Conservation (phyloP, 1,284 basidiomycete species). For the Earliella scabrosa region DNA sequence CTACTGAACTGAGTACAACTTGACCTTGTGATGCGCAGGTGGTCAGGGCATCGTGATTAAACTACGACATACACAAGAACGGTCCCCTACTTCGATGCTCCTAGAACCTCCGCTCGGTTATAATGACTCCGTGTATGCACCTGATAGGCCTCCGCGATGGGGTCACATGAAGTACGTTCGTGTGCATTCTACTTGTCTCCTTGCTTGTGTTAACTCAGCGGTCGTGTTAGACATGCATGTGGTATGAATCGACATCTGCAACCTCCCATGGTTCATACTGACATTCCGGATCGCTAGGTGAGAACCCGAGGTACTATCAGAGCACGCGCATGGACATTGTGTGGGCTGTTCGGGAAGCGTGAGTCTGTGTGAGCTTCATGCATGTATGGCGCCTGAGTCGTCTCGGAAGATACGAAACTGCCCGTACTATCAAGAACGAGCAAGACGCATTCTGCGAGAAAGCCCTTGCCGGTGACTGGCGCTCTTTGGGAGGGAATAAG, state of each 20-base stretch:
- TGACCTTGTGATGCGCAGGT: conserved; percentile 23
- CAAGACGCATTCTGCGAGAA: conserved; percentile 76
- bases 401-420: conserved; percentile 57
- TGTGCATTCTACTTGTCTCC: conserved; percentile 11
- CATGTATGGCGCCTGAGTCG: background rate
- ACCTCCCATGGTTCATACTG: too few relatives aligned
- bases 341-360: conserved; percentile 47
- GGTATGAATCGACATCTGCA: too few relatives aligned
- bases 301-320: conserved; percentile 30
- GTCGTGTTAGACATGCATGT: conserved; percentile 45
- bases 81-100: conserved; percentile 48
- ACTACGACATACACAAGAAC: conserved; percentile 48
- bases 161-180: conserved; percentile 51
- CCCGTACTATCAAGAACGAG: conserved; percentile 65
- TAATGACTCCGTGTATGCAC: conserved; percentile 36
- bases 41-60: conserved; percentile 59
- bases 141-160: conserved; percentile 39
- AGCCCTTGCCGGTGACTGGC: conserved; percentile 59
- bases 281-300: too few relatives aligned
- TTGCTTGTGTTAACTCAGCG: too few relatives aligned
- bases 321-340: conserved; percentile 49
- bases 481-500: conserved; percentile 47
- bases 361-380: background rate
- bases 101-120: conserved; percentile 49
- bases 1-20: background rate